Percentiles rank a stretch among this genome's conserved stretches.
phyloP scores from a whole-genome alignment of 352 stramenopile genomes.

The Phytophthora lateralis region DNA sequence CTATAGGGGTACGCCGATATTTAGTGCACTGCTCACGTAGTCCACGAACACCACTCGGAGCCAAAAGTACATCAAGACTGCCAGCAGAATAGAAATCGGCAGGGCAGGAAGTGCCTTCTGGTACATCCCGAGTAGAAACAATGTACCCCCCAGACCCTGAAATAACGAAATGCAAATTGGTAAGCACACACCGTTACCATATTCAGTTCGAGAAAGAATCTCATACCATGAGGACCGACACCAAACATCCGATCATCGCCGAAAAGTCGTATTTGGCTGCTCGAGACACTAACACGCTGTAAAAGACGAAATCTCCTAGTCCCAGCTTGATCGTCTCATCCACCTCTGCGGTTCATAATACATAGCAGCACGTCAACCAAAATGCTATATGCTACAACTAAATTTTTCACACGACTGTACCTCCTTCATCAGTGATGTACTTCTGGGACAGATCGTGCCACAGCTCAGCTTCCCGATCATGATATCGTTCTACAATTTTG shows the following conservation, averaged over 20 bases:
- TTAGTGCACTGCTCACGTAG: constrained; percentile 54
- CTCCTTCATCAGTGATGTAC: constrained; percentile 64
- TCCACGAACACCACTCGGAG: constrained; percentile 73
- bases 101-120: constrained; percentile 96
- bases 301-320: constrained; percentile 99
- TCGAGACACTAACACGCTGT: constrained; percentile 97
- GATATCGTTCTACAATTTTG: constrained; percentile 78
- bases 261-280: constrained; percentile 96
- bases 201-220: not conserved
- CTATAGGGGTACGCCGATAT: constrained; percentile 40
- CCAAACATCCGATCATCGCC: constrained; percentile 93
- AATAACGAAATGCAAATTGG: constrained; percentile 5
- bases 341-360: constrained; percentile 38
- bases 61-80: constrained; percentile 85
- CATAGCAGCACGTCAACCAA: constrained; percentile 4
- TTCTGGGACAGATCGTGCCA: constrained; percentile 83
- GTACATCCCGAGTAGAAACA: constrained; percentile 96
- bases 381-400: not conserved
- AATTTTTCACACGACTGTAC: constrained; percentile 22
- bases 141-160: constrained; percentile 91
- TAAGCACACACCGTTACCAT: constrained; percentile 12
- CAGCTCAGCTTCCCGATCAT: constrained; percentile 69
- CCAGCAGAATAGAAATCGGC: constrained; percentile 93
- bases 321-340: constrained; percentile 93
- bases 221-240: constrained; percentile 93